Evolutionary conservation across 1,284 basidiomycete genomes (phyloP).

Genomic region (Phellopilus nigrolimitatus): DNA sequence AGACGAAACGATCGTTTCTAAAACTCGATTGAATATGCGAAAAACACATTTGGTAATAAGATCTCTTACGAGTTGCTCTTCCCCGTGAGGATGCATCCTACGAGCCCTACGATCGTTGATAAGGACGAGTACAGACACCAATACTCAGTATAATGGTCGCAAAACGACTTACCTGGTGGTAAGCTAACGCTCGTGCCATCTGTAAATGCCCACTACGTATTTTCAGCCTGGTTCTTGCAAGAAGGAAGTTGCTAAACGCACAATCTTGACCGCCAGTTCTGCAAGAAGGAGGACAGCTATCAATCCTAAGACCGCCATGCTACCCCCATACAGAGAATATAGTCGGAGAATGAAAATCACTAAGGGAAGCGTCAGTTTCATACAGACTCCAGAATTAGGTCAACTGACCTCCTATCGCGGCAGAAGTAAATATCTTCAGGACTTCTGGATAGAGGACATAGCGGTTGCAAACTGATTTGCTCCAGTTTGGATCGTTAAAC

Average conservation of each 20-base stretch:
- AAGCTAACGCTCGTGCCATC: slow-evolving; percentile 17
- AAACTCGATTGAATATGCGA: background rate
- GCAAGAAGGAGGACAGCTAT: slow-evolving; percentile 11
- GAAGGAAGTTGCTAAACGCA: background rate
- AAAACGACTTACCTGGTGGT: slow-evolving; percentile 10
- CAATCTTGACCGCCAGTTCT: slow-evolving; percentile 18
- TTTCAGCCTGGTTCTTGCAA: background rate
- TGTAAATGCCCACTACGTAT: slow-evolving; percentile 16
- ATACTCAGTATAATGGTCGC: background rate
- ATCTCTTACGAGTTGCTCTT: slow-evolving; percentile 10
- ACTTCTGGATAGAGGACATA: slow-evolving; percentile 17
- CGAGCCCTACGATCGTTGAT: slow-evolving; percentile 11
- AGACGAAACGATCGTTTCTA: slow-evolving; percentile 17
- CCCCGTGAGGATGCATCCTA: slow-evolving; percentile 18
- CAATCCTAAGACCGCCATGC: slow-evolving; percentile 1
- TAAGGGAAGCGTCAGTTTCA: background rate
- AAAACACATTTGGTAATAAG: background rate
- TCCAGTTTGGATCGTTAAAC: slow-evolving; percentile 16
- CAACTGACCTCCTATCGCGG: slow-evolving; percentile 15
- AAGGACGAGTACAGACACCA: background rate
- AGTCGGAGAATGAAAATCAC: slow-evolving; percentile 17
- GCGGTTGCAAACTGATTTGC: slow-evolving; percentile 16
- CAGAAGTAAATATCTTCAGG: slow-evolving; percentile 16
- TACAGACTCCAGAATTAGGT: background rate
- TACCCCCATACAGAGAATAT: slow-evolving; percentile 18